Evolutionary conservation across 768 basidiomycete genomes (phyloP).

Genomic region (Pleurotus djamor): DNA sequence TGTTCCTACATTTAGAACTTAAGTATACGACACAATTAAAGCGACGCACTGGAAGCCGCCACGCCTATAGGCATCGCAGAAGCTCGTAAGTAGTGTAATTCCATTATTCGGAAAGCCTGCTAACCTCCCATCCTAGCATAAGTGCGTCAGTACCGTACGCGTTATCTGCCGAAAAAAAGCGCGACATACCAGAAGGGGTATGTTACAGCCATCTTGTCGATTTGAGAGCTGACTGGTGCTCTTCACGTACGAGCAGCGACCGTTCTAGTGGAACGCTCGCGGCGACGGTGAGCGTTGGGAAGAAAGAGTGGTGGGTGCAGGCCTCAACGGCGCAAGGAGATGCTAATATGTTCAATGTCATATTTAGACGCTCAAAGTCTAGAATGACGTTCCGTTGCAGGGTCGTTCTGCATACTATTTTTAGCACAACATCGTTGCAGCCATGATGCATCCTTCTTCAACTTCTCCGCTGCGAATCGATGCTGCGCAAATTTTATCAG

Average conservation of each 20-base stretch:
- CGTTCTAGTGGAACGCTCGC: not conserved
- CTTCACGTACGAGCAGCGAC: not conserved
- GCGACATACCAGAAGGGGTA: slow-evolving; percentile 50
- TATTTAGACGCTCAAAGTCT: too few species aligned
- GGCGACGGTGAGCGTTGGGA: not conserved
- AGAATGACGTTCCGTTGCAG: too few species aligned
- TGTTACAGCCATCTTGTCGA: slow-evolving; percentile 29
- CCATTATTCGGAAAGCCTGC: slow-evolving; percentile 10
- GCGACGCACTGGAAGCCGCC: slow-evolving; percentile 56
- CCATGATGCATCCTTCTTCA: too few species aligned
- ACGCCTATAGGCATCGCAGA: slow-evolving; percentile 36
- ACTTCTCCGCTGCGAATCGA: too few species aligned
- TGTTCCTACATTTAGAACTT: slow-evolving; percentile 20
- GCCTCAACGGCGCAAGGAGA: too few species aligned
- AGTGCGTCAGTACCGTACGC: slow-evolving; percentile 8
- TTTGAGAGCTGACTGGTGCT: not conserved
- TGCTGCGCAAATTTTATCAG: too few species aligned
- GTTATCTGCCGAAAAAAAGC: slow-evolving; percentile 2
- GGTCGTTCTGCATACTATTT: too few species aligned
- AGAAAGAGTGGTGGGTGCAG: not conserved
- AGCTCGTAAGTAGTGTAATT: slow-evolving; percentile 10
- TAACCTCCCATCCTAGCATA: slow-evolving; percentile 60
- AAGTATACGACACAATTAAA: not conserved
- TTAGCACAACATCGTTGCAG: too few species aligned
- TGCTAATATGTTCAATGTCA: too few species aligned